These are phyloP conservation scores for Lactifluus hygrophoroides DNA, from an alignment of 768 basidiomycete species.

Conservation along the genomic window DNA sequence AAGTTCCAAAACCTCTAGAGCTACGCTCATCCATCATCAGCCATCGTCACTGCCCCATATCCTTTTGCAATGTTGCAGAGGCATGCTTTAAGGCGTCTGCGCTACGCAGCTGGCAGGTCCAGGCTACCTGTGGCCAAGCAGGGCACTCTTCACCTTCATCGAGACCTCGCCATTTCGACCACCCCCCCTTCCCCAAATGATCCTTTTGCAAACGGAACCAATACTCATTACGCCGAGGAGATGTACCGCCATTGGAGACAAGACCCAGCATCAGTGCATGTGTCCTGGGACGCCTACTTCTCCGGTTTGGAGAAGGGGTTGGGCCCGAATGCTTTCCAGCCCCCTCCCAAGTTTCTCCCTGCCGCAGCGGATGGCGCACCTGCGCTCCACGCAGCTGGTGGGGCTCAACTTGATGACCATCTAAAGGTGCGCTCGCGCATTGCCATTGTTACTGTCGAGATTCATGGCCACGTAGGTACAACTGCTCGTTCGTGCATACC, in stretches of 20 bases:
- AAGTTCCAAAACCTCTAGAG: not conserved
- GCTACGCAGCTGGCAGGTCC: slow-evolving; percentile 24
- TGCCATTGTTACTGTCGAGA: not conserved
- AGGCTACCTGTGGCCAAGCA: slow-evolving; percentile 18
- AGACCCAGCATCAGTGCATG: slow-evolving; percentile 87
- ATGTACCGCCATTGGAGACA: slow-evolving; percentile 92
- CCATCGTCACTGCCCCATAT: not conserved
- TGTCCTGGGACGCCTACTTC: slow-evolving; percentile 93
- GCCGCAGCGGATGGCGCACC: slow-evolving; percentile 74
- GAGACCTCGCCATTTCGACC: slow-evolving; percentile 39
- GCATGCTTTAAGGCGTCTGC: slow-evolving; percentile 31
- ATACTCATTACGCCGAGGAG: slow-evolving; percentile 92
- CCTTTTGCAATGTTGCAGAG: slow-evolving; percentile 30
- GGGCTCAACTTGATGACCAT: slow-evolving; percentile 83
- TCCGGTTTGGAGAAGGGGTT: slow-evolving; percentile 87
- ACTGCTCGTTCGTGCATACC: slow-evolving; percentile 95
- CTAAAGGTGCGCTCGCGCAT: slow-evolving; percentile 59
- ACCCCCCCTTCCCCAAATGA: slow-evolving; percentile 65
- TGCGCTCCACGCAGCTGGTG: slow-evolving; percentile 55
- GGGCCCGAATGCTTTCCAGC: slow-evolving; percentile 73
- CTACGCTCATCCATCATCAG: slow-evolving; percentile 3
- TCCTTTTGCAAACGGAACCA: slow-evolving; percentile 88
- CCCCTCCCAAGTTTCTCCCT: slow-evolving; percentile 68
- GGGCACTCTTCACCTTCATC: slow-evolving; percentile 22
- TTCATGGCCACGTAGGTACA: slow-evolving; percentile 55